Conservation (phyloP, 176 grass and related monocot genomes). For the Cymbopogon citratus region DNA sequence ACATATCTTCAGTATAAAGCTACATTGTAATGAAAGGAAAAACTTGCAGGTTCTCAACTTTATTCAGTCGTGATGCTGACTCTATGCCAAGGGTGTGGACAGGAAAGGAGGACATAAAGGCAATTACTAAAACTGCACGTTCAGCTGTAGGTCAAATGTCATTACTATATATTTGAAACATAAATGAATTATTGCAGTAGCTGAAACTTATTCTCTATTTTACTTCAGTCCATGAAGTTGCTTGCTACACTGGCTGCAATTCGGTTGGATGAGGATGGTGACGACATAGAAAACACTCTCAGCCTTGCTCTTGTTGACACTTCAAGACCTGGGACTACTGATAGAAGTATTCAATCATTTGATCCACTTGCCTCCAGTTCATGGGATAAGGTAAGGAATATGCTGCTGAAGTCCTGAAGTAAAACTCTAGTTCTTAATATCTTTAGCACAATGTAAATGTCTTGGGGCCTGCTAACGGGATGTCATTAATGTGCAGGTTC, state of each 20-base stretch:
- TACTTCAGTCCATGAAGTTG: conserved; percentile 75
- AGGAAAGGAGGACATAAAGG: conserved; percentile 87
- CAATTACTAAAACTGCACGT: conserved; percentile 83
- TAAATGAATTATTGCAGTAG: conserved; percentile 9
- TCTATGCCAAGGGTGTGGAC: conserved; percentile 91
- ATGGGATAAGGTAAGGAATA: conserved; percentile 71
- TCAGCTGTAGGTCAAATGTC: conserved; percentile 57
- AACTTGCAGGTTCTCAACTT: conserved; percentile 63
- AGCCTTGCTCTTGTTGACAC: conserved; percentile 61
- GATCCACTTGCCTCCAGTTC: conserved; percentile 86
- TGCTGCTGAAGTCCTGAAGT: neutral
- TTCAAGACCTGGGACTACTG: conserved; percentile 40
- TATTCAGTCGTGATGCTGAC: conserved; percentile 66
- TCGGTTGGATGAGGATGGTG: conserved; percentile 72
- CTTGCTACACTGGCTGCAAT: conserved; percentile 86
- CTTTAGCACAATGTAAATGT: conserved; percentile 20
- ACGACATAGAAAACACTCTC: conserved; percentile 72
- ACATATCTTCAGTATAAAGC: neutral
- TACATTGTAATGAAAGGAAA: conserved; percentile 1
- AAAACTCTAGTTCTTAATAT: neutral
- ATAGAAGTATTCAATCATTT: conserved; percentile 63
- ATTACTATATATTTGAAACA: neutral
- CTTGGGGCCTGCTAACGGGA: conserved; percentile 11
- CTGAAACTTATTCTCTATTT: neutral
- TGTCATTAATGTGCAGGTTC: conserved; percentile 42